Base-by-base conservation (phyloP, 169 alveolate genomes). In the Eimeria sp. region DNA sequence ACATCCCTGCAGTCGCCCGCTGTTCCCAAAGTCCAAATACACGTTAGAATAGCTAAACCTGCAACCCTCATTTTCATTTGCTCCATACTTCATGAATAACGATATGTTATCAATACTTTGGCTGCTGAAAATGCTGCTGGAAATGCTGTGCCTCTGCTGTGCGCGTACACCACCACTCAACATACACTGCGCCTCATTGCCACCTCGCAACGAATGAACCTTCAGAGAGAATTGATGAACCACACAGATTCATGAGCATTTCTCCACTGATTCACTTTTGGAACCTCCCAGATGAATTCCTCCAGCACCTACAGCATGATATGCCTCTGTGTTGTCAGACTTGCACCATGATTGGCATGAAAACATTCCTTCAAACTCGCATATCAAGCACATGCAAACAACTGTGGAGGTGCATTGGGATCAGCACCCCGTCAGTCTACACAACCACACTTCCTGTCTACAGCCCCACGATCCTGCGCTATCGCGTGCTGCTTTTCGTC, bases 1-100 rank as follows among this genome's bases (percentile, higher is more conserved):
- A 87, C 93, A 63, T 63, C 72, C 65, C 83, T 30, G 34, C 82
- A 45, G 25, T 87, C 83, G 43, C 93, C 72, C 45, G 83, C 65
- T 22, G 83, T 47, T 22, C 11, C 22, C 47, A 20, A 22, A 30
- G 47, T 30, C 61, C 82, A 87, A 87, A 22, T n/a, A 54, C 54
- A 61, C 30, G 47, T 16, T 22, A 61, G 82, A 65, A 61, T n/a
- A 3, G 63, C 49, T 61, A 87, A 7, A 5, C 18, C 4, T 7
- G n/a, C 3, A 18, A 11, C 14, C 67, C 22, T 20, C 30, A 63
- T 73, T 34, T n/a, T 54, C n/a, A 63, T 34, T 27, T 14, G 72
- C 82, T 61, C 18, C 82, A 87, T 87, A 63, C 22, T 63, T 84
- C 57, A 27, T 4, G 78, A 43, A 40, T 20, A 49, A 43, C 27